These are phyloP conservation scores for Quercus dentata DNA, from an alignment of 306 rosid genomes.

Conservation along the genomic window DNA sequence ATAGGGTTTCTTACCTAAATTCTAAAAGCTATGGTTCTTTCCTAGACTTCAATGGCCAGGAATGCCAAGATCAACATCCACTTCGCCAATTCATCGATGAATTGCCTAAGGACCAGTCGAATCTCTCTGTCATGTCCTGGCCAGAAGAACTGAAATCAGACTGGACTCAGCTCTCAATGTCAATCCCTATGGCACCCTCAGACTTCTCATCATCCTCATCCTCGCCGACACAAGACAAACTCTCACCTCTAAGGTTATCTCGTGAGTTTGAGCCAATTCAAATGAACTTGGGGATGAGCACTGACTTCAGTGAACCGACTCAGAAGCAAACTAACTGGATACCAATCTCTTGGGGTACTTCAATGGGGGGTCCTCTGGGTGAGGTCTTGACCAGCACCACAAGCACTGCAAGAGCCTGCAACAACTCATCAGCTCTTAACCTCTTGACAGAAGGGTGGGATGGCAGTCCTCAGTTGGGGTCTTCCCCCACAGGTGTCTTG, in stretches of 20 bases:
- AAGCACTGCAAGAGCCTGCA: slow-evolving; percentile 17
- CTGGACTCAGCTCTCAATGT: slow-evolving; percentile 52
- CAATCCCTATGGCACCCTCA: slow-evolving; percentile 35
- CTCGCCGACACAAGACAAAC: slow-evolving; percentile 35
- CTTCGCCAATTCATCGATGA: slow-evolving; percentile 41
- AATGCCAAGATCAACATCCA: slow-evolving; percentile 32
- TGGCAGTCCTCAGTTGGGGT: slow-evolving; percentile 34
- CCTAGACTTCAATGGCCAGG: slow-evolving; percentile 38
- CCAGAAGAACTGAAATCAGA: slow-evolving; percentile 44
- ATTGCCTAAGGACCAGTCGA: slow-evolving; percentile 42
- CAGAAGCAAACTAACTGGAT: slow-evolving; percentile 23
- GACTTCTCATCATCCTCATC: slow-evolving; percentile 46
- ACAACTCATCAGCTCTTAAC: slow-evolving; percentile 28
- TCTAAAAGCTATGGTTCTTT: slow-evolving; percentile 39
- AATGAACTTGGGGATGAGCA: slow-evolving; percentile 26
- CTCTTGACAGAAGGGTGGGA: slow-evolving; percentile 45
- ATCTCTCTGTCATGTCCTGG: slow-evolving; percentile 33
- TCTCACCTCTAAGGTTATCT: slow-evolving; percentile 40
- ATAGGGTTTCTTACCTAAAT: slow-evolving; percentile 30
- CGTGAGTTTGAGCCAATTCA: slow-evolving; percentile 33
- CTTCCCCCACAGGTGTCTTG: slow-evolving; percentile 50
- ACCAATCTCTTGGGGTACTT: slow-evolving; percentile 33
- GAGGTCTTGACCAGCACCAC: slow-evolving; percentile 40
- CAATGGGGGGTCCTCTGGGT: slow-evolving; percentile 56
- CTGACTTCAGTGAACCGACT: slow-evolving; percentile 5